Percentiles rank a stretch among this genome's conserved stretches.
phyloP scores from a whole-genome alignment of 1,284 basidiomycete species.

The Singerocomus inundabilis region DNA sequence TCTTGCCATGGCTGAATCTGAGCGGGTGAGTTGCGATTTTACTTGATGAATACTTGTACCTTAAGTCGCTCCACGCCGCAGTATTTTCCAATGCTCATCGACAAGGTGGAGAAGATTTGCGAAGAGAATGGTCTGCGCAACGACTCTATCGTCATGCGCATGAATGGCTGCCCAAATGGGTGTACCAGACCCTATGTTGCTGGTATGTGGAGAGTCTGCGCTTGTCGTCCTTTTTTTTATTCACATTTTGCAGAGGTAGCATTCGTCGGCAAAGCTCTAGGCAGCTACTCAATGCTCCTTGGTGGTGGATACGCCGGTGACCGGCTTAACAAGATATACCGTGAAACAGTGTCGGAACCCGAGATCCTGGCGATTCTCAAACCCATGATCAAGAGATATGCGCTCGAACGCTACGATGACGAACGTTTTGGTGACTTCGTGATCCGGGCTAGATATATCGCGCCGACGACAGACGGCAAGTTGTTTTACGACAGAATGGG shows the following conservation, averaged over 20 bases:
- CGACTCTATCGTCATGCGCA: slow-evolving; percentile 96
- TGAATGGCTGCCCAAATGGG: slow-evolving; percentile 96
- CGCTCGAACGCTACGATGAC: slow-evolving; percentile 83
- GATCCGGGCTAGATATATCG: slow-evolving; percentile 83
- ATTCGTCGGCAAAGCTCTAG: slow-evolving; percentile 96
- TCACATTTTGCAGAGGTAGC: slow-evolving; percentile 67
- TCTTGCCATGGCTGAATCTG: slow-evolving; percentile 94
- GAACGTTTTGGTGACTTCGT: slow-evolving; percentile 97
- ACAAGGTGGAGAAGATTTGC: slow-evolving; percentile 94
- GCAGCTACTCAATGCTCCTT: slow-evolving; percentile 92
- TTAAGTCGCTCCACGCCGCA: slow-evolving; percentile 29
- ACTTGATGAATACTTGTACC: background rate
- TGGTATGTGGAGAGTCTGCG: slow-evolving; percentile 42
- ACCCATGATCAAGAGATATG: slow-evolving; percentile 94
- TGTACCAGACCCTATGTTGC: slow-evolving; percentile 95
- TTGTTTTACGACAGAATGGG: slow-evolving; percentile 82
- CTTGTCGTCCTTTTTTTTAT: background rate
- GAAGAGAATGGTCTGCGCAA: slow-evolving; percentile 91
- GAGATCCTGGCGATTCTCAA: slow-evolving; percentile 89
- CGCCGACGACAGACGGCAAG: slow-evolving; percentile 73
- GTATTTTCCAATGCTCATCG: slow-evolving; percentile 93
- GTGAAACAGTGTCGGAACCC: slow-evolving; percentile 89
- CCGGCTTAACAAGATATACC: slow-evolving; percentile 90
- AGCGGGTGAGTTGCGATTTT: slow-evolving; percentile 53
- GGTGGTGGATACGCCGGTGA: slow-evolving; percentile 95